Base-by-base conservation (phyloP, 805 yeast genomes). In the Lachancea nothofagi region DNA sequence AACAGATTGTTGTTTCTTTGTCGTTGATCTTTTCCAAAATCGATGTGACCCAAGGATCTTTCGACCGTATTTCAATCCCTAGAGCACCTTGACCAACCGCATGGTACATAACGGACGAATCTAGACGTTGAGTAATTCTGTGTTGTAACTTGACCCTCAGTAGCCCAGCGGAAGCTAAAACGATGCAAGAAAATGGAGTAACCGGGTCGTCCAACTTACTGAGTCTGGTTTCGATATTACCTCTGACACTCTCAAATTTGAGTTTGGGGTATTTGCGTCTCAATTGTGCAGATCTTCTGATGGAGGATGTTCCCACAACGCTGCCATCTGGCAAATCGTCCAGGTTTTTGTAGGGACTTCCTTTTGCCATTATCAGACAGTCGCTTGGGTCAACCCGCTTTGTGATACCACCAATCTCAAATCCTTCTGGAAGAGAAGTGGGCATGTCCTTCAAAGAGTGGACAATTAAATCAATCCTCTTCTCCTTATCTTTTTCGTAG, bases 11-110 rank as follows among this genome's bases (percentile, higher is more conserved):
- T 3, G 94, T 72, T 5, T 76, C 71, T 30, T 66, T 60, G 59
- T 88, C 80, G 50, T 80, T 80, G 45, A 90, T 76, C 42, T 75
- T 69, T 13, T 71, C 61, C 50, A 94, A 74, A 14, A 89, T 69
- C 40, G 71, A 62, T 50, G 66, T 66, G 63, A 84, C 75, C 36
- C 68, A 65, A 5, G 61, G 54, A 61, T 93, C 96, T 43, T 72
- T 74, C 43, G 72, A 72, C 52, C 94, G 74, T 49, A 90, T 85
- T 65, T 93, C 98, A 20, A 93, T 68, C 14, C 97, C 98, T 32
- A 93, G 65, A 0, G 97, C 97, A 47, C 98, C 98, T 67, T 93
- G 98, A n/a, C 98, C 98, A 33, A 93, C 96, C 1, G 98, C 96
- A 59, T 90, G 85, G 58, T 79, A 83, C 95, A 90, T 85, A 40